Evolutionary conservation across 2,329 filamentous ascomycete species (phyloP).

Genomic region (Alternaria angustiovoidea): DNA sequence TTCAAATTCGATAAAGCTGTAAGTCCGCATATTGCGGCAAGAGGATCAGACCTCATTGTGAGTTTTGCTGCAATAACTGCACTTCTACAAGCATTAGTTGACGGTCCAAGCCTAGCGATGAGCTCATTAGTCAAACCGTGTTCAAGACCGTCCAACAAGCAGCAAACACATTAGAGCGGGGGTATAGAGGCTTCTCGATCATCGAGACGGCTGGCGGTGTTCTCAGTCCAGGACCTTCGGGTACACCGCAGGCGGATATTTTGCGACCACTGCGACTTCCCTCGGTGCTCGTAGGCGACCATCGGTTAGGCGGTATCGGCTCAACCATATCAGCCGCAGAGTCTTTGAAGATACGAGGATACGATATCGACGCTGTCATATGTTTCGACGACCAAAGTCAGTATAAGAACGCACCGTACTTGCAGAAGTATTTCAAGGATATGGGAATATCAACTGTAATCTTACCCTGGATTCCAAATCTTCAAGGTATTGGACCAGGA

Average conservation of each 20-base stretch:
- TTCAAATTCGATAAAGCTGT: conserved; percentile 77
- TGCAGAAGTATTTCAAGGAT: conserved; percentile 71
- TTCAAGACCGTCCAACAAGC: conserved; percentile 24
- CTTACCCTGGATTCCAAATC: conserved; percentile 66
- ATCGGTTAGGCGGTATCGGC: conserved; percentile 79
- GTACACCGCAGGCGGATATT: conserved; percentile 78
- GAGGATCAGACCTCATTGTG: conserved; percentile 29
- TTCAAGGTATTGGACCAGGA: conserved; percentile 35
- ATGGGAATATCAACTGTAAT: conserved; percentile 64
- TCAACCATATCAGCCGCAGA: conserved; percentile 83
- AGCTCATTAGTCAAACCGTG: conserved; percentile 27
- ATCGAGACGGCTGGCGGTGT: conserved; percentile 86
- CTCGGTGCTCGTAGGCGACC: conserved; percentile 76
- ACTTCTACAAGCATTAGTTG: not conserved
- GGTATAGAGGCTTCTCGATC: conserved; percentile 58
- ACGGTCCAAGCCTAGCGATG: conserved; percentile 35
- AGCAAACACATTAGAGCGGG: conserved; percentile 13
- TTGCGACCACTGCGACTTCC: conserved; percentile 79
- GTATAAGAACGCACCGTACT: conserved; percentile 74
- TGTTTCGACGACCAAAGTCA: conserved; percentile 70
- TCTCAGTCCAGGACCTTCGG: conserved; percentile 79
- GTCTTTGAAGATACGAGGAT: conserved; percentile 78
- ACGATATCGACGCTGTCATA: conserved; percentile 75
- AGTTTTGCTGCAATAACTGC: conserved; percentile 7
- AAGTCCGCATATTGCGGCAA: conserved; percentile 79